These are phyloP conservation scores for Cercospora citrullina DNA, from an alignment of 2,329 filamentous ascomycete species.

Conservation along the genomic window DNA sequence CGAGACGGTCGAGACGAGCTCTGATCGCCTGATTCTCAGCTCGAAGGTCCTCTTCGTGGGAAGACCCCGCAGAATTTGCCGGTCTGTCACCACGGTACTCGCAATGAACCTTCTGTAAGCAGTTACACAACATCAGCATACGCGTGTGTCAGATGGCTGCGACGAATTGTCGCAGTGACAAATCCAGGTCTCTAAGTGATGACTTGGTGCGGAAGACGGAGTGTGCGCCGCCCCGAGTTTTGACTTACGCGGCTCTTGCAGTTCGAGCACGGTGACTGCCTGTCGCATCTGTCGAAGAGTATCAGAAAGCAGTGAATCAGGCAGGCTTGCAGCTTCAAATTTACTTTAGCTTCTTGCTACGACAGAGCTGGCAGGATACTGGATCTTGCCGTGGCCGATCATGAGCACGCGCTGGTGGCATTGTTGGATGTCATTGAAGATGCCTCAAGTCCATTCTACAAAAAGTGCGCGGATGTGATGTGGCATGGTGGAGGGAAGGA, in stretches of 20 bases:
- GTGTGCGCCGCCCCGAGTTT: neutral
- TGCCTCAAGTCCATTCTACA: neutral
- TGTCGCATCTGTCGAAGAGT: constrained; percentile 20
- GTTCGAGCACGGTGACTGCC: constrained; percentile 30
- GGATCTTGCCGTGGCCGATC: constrained; percentile 30
- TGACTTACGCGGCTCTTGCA: constrained; percentile 18
- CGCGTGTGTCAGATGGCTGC: neutral
- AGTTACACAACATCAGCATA: neutral
- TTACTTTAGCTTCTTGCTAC: constrained; percentile 20
- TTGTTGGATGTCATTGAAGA: neutral
- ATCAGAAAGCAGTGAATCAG: neutral
- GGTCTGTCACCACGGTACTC: constrained; percentile 19
- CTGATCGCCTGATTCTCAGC: constrained; percentile 26
- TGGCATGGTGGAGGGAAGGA: neutral
- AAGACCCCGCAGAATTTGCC: neutral
- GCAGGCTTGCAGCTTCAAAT: neutral
- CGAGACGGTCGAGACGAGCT: constrained; percentile 25
- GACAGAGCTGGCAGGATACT: constrained; percentile 30
- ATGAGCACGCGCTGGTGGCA: constrained; percentile 13
- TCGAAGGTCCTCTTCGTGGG: constrained; percentile 15
- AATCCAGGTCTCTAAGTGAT: neutral
- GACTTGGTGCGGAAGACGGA: neutral
- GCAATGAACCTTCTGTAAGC: constrained; percentile 23
- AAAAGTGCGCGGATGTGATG: neutral
- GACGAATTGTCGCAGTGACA: neutral